Conservation (phyloP, 176 grass and related monocot genomes). For the Ampelocalamus luodianensis region DNA sequence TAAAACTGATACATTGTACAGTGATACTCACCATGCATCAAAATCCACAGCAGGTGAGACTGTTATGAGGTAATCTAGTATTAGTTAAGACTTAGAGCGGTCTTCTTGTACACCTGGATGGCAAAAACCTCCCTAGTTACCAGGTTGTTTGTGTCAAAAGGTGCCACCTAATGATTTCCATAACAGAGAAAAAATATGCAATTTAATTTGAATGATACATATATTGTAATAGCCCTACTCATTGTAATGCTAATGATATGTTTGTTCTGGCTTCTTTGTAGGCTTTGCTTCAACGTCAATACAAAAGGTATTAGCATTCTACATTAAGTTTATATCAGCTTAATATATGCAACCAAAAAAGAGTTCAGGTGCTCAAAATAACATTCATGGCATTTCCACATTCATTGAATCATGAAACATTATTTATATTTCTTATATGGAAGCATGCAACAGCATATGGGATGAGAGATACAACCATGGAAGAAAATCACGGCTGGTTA, state of each 20-base stretch:
- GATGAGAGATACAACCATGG: not conserved
- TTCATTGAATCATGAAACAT: conserved; percentile 4
- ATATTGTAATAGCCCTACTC: conserved; percentile 17
- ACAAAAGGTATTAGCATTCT: conserved; percentile 57
- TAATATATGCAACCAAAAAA: conserved; percentile 26
- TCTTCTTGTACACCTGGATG: conserved; percentile 26
- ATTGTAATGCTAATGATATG: conserved; percentile 48
- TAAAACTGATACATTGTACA: conserved; percentile 39
- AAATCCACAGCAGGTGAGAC: conserved; percentile 51
- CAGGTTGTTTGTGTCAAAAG: conserved; percentile 31
- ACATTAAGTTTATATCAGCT: conserved; percentile 22
- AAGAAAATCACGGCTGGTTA: too few species aligned
- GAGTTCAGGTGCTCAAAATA: not conserved
- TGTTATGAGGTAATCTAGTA: conserved; percentile 29
- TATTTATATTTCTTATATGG: conserved; percentile 3
- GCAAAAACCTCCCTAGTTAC: conserved; percentile 24
- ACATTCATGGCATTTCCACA: conserved; percentile 18
- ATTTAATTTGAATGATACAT: not conserved
- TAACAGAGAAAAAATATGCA: not conserved
- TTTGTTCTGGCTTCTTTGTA: conserved; percentile 59
- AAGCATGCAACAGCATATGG: conserved; percentile 1
- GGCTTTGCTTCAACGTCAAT: conserved; percentile 52
- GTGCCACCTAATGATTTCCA: conserved; percentile 17
- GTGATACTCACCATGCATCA: conserved; percentile 32
- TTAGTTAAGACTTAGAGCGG: conserved; percentile 21